Base-by-base conservation (phyloP, 345 rosid genomes). In the Anastatica hierochuntica region DNA sequence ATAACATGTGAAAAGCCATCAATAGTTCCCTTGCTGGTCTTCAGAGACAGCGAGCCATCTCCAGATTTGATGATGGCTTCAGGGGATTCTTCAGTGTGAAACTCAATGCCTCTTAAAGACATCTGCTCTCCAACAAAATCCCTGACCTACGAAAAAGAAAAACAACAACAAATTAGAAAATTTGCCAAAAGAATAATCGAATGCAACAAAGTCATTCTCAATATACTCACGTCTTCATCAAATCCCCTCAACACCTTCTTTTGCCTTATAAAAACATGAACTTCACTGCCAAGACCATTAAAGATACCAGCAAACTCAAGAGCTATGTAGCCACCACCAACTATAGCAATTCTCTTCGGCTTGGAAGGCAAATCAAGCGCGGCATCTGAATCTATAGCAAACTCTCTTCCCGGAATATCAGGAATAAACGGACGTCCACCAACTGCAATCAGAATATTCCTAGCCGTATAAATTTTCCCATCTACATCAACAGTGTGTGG, bases 351-450 rank as follows among this genome's bases (percentile, higher is more conserved):
- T 68, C 76, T 90, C 68, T 72, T 67, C 0, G 96, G 98, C 68
- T 80, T 82, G 7, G 89, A 67, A 19, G 95, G 89, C 78, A 90
- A 72, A 79, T 90, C 98, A 62, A 87, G 98, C 4, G 98, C 98
- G 9, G 76, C 85, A 75, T 87, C 98, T n/a, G 96, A 90, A 71
- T 87, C 98, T 26, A 90, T 84, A 0, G 77, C 92, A 56, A 73
- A 75, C 62, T 90, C 95, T 44, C 71, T 82, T 36, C 98, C 96
- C 7, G 96, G 82, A 76, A 90, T 80, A 10, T 87, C 92, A 56
- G 89, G 98, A 69, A 90, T 69, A 62, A 82, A 90, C 4, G 96
- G 96, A 7, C 88, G 89, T 1, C 89, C 98, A 49, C 98, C 98
- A 51, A 80, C 92, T 0, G 98, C 78, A 54, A 90, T 77, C 47